phyloP scores from a whole-genome alignment of 208 protist species.

The Crithidia thermophila region DNA sequence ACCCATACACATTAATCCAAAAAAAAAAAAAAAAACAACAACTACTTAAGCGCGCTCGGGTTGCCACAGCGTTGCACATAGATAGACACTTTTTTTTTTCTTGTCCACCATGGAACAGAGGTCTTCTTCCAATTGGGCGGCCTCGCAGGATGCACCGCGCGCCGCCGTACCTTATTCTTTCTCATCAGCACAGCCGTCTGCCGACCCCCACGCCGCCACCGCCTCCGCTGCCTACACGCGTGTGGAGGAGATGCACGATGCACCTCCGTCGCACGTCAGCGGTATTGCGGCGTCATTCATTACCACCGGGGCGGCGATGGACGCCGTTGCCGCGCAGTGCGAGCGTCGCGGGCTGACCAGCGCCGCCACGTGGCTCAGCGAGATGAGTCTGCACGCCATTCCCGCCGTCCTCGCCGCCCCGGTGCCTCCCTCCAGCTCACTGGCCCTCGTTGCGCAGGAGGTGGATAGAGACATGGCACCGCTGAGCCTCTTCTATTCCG shows the following conservation, averaged over 20 bases:
- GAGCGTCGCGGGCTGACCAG: slow-evolving; percentile 60
- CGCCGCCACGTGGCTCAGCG: slow-evolving; percentile 61
- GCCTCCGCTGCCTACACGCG: no score
- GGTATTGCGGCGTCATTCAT: background rate
- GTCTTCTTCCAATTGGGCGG: background rate
- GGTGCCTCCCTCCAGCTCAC: slow-evolving; percentile 2
- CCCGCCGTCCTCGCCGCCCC: slow-evolving; percentile 20
- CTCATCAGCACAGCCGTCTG: no score
- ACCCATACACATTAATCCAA: no score
- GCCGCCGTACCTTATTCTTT: no score
- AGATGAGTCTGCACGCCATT: slow-evolving; percentile 66
- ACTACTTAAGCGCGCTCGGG: no score
- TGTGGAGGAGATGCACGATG: no score
- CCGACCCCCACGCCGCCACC: no score
- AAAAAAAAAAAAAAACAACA: no score
- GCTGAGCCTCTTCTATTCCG: background rate
- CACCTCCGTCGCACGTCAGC: no score
- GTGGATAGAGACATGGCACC: background rate
- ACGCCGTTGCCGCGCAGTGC: slow-evolving; percentile 57
- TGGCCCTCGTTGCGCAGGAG: background rate
- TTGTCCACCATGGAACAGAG: slow-evolving; percentile 1
- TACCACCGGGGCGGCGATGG: slow-evolving; percentile 59
- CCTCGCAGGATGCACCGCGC: background rate
- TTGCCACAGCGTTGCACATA: no score
- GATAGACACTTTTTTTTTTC: no score